A percentile compares a stretch with the other conserved stretches of the same genome.
Conservation (phyloP, 1,284 basidiomycete species). For the Papiliotrema laurentii region DNA sequence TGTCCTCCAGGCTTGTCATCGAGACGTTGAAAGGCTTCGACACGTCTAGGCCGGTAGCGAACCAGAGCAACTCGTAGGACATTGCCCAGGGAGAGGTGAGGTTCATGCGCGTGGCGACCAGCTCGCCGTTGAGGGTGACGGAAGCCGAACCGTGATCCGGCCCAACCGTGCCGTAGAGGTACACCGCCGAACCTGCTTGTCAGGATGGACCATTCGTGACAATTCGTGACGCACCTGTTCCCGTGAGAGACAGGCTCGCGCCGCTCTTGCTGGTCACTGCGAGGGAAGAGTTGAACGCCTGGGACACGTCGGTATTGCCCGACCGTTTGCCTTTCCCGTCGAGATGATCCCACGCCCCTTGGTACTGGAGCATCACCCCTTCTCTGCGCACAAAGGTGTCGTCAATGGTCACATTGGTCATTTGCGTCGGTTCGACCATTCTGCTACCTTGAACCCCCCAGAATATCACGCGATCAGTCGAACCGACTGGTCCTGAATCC, state of each 20-base stretch:
- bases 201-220: neutral
- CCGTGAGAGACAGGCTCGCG: conserved; percentile 16
- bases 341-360: conserved; percentile 22
- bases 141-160: conserved; percentile 31
- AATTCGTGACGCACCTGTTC: conserved; percentile 16
- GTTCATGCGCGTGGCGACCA: conserved; percentile 21
- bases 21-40: conserved; percentile 11
- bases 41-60: conserved; percentile 21
- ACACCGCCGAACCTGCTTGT: conserved; percentile 15
- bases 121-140: conserved; percentile 18
- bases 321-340: neutral
- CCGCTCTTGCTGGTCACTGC: conserved; percentile 13
- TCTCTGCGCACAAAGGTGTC: conserved; percentile 11
- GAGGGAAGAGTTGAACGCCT: conserved; percentile 23
- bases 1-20: conserved; percentile 26
- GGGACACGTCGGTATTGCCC: conserved; percentile 1
- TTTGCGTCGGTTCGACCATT: conserved; percentile 7
- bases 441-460: conserved; percentile 28
- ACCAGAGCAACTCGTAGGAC: conserved; percentile 31
- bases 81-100: conserved; percentile 27
- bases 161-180: conserved; percentile 30
- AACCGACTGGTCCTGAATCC: conserved; percentile 11
- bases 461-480: conserved; percentile 24
- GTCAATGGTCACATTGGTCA: conserved; percentile 29
- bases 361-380: conserved; percentile 10